Conservation (phyloP, 805 yeast genomes). For the Candida orba region DNA sequence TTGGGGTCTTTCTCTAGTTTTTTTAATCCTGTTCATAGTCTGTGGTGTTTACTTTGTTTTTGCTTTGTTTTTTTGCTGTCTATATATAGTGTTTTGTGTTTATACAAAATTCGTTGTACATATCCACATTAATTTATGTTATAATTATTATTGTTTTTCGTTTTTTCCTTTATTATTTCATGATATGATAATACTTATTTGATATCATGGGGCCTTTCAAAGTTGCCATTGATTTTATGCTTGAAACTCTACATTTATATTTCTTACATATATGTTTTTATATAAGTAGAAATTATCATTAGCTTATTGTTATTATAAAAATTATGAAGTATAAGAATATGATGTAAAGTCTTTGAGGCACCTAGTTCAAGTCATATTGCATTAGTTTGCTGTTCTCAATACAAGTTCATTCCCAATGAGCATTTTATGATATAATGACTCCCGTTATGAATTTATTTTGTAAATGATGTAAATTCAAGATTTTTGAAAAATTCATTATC, state of each 20-base stretch:
- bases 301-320: not conserved
- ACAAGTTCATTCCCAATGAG: too few species aligned
- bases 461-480: constrained; percentile 23
- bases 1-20: not conserved
- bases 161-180: not conserved
- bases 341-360: not conserved
- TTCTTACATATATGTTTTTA: too few species aligned
- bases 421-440: too few species aligned
- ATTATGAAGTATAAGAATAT: not conserved
- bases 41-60: not conserved
- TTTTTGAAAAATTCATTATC: constrained; percentile 22
- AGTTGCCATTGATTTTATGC: too few species aligned
- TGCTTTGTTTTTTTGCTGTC: not conserved
- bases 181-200: too few species aligned
- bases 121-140: not conserved
- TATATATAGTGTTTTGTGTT: not conserved
- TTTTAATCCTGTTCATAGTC: not conserved
- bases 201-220: too few species aligned
- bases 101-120: constrained; percentile 1
- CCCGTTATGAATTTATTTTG: constrained; percentile 11
- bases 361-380: too few species aligned
- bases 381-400: too few species aligned
- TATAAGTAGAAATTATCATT: too few species aligned
- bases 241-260: too few species aligned
- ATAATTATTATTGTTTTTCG: too few species aligned